Percentiles rank a stretch among this genome's conserved stretches.
These are phyloP conservation scores for Calonectria leucothoes DNA, from an alignment of 2,329 filamentous ascomycete genomes.

Conservation along the genomic window DNA sequence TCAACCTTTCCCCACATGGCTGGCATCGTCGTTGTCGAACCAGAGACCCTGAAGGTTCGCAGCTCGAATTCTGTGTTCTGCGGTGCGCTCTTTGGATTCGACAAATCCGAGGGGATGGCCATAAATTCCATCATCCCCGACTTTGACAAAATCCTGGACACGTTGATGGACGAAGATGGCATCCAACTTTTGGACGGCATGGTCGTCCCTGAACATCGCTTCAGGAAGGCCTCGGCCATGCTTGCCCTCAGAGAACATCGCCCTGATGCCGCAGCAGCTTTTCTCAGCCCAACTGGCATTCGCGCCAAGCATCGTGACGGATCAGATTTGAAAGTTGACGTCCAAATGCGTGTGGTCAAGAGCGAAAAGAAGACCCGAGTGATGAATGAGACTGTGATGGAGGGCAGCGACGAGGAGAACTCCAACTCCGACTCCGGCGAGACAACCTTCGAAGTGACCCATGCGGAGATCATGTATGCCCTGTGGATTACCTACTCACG, in stretches of 20 bases:
- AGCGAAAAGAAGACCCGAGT: constrained; percentile 77
- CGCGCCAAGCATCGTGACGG: constrained; percentile 91
- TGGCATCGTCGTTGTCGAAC: constrained; percentile 93
- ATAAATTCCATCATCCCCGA: constrained; percentile 86
- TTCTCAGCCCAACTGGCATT: constrained; percentile 86
- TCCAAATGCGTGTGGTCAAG: constrained; percentile 96
- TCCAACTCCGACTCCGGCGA: constrained; percentile 52
- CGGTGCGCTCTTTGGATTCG: constrained; percentile 89
- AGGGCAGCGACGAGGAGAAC: constrained; percentile 68
- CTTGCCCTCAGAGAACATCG: constrained; percentile 86
- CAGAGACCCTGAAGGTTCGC: constrained; percentile 80
- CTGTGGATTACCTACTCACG: constrained; percentile 98
- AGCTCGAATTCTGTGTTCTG: constrained; percentile 97
- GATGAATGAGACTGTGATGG: constrained; percentile 73
- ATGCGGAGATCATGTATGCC: constrained; percentile 88
- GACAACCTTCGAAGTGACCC: constrained; percentile 59
- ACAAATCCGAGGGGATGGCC: constrained; percentile 81
- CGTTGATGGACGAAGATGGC: constrained; percentile 88
- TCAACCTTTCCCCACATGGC: constrained; percentile 98
- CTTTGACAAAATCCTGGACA: constrained; percentile 85
- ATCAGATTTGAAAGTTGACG: constrained; percentile 90
- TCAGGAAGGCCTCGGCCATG: constrained; percentile 87
- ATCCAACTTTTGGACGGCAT: constrained; percentile 90
- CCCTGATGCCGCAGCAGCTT: constrained; percentile 80
- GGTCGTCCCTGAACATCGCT: constrained; percentile 95